A percentile compares a stretch with the other conserved stretches of the same genome.
phyloP scores from a whole-genome alignment of 2,329 filamentous ascomycete genomes.

The Ascochyta fabae region DNA sequence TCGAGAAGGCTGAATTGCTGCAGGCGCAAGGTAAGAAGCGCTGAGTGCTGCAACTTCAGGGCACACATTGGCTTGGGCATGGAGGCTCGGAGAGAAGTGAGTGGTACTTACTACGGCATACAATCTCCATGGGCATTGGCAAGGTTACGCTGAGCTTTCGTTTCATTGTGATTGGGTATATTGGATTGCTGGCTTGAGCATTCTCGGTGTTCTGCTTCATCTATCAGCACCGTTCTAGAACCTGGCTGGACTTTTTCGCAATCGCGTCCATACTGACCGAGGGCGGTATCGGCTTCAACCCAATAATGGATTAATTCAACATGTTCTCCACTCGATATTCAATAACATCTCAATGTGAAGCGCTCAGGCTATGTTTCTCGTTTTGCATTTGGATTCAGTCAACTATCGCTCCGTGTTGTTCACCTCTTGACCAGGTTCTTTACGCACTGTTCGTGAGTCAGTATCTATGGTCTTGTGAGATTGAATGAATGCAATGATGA shows the following conservation, averaged over 20 bases:
- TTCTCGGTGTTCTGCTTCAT: neutral
- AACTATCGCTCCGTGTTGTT: too few species aligned
- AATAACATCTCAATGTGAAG: too few species aligned
- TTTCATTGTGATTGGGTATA: neutral
- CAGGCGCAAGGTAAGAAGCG: constrained; percentile 11
- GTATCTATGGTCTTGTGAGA: too few species aligned
- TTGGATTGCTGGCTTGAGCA: neutral
- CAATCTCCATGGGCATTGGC: neutral
- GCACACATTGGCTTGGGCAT: neutral
- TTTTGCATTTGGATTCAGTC: too few species aligned
- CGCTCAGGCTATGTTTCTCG: too few species aligned
- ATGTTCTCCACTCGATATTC: too few species aligned
- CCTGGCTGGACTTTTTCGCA: neutral
- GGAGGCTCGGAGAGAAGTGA: neutral
- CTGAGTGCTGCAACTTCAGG: neutral
- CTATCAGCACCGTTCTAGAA: neutral
- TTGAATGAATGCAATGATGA: too few species aligned
- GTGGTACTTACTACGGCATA: neutral
- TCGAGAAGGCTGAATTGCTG: constrained; percentile 21
- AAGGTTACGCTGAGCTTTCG: neutral
- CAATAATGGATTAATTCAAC: too few species aligned
- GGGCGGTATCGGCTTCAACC: too few species aligned
- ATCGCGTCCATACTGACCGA: neutral
- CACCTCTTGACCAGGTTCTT: too few species aligned
- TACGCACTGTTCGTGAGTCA: too few species aligned